phyloP scores from a whole-genome alignment of 345 rosid species.

The Eucalyptus globulus region DNA sequence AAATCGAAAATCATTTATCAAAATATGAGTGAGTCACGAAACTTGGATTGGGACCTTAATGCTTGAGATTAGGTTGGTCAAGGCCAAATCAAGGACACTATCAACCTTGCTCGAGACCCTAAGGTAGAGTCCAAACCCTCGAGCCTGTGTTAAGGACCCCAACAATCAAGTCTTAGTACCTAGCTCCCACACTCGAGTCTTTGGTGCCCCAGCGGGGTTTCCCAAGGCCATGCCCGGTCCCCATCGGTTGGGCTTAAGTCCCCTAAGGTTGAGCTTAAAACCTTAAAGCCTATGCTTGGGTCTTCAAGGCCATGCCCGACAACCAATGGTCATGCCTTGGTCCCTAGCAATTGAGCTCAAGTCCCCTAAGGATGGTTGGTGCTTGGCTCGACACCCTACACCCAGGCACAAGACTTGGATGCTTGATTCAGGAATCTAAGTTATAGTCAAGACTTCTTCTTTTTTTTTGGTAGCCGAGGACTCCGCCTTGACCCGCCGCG shows the following conservation, averaged over 20 bases:
- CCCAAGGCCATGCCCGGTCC: background rate
- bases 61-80: background rate
- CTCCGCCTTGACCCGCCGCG: too few relatives aligned
- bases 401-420: rapidly evolving
- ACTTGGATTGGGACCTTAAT: rapidly evolving
- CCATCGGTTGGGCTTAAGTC: background rate
- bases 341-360: rapidly evolving
- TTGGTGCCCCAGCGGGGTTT: rapidly evolving
- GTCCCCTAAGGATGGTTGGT: background rate
- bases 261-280: background rate
- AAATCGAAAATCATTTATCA: rapidly evolving
- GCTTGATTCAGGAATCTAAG: background rate
- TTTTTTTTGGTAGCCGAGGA: too few relatives aligned
- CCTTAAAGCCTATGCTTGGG: background rate
- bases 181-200: background rate
- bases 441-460: background rate
- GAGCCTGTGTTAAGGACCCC: background rate
- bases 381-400: background rate
- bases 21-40: rapidly evolving
- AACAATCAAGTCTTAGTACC: background rate
- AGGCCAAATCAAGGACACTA: background rate
- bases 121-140: background rate
- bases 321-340: background rate
- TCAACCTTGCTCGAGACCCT: rapidly evolving
- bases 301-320: rapidly evolving